A percentile compares a stretch with the other conserved stretches of the same genome.
phyloP scores from a whole-genome alignment of 768 basidiomycete genomes.

The Ramaria sp. region DNA sequence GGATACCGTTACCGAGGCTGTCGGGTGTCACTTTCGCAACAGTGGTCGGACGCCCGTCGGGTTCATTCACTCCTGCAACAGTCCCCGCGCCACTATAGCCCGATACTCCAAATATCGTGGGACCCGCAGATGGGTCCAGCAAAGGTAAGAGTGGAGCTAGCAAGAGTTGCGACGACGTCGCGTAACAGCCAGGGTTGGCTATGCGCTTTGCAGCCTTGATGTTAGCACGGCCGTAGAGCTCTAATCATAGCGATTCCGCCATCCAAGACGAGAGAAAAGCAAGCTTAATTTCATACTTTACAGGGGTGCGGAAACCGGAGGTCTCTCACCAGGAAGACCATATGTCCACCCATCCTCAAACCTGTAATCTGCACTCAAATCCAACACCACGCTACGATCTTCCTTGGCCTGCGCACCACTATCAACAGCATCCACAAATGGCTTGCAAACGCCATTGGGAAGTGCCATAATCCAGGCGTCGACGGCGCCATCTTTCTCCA shows the following conservation, averaged over 20 bases:
- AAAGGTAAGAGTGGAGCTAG: constrained; percentile 79
- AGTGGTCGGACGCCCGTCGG: constrained; percentile 61
- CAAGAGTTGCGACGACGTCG: constrained; percentile 86
- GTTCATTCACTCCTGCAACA: constrained; percentile 48
- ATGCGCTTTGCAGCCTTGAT: constrained; percentile 73
- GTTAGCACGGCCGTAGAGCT: constrained; percentile 70
- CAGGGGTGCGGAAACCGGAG: constrained; percentile 6
- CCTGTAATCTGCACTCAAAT: constrained; percentile 89
- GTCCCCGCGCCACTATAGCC: constrained; percentile 97
- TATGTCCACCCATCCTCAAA: constrained; percentile 96
- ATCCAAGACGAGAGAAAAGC: constrained; percentile 16
- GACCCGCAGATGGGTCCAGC: constrained; percentile 40
- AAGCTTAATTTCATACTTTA: constrained; percentile 23
- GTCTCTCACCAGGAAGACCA: constrained; percentile 90
- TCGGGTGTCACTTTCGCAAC: constrained; percentile 76
- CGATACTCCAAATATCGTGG: constrained; percentile 86
- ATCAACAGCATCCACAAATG: constrained; percentile 93
- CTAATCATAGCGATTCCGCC: constrained; percentile 31
- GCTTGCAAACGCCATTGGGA: constrained; percentile 95
- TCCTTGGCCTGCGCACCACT: constrained; percentile 51
- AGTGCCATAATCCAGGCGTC: constrained; percentile 99
- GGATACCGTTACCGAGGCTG: constrained; percentile 62
- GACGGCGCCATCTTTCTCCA: constrained; percentile 85
- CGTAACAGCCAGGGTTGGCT: constrained; percentile 96
- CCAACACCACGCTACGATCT: constrained; percentile 71